A percentile compares a stretch with the other conserved stretches of the same genome.
phyloP scores from a whole-genome alignment of 208 protist genomes.

The Ichthyophonus hoferi region DNA sequence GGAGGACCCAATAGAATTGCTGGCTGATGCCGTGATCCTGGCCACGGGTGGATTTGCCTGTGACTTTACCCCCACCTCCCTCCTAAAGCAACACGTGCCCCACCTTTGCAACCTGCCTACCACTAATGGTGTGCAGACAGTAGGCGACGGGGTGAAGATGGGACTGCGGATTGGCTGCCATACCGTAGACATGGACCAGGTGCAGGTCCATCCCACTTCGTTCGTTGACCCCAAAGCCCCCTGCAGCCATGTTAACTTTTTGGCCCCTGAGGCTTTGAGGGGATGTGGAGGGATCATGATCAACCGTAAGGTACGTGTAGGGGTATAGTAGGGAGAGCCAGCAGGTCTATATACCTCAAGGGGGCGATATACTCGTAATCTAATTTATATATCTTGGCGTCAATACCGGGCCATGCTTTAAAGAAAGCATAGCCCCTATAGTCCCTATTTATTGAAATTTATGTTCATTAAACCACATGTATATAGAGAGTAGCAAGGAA shows the following conservation, averaged over 20 bases:
- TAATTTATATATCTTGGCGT: no score
- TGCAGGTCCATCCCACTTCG: slow-evolving; percentile 84
- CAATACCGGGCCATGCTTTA: no score
- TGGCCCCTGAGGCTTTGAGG: slow-evolving; percentile 87
- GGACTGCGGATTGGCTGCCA: slow-evolving; percentile 65
- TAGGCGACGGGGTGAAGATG: slow-evolving; percentile 50
- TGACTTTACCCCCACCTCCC: slow-evolving; percentile 61
- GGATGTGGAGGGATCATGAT: slow-evolving; percentile 84
- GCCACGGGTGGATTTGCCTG: slow-evolving; percentile 76
- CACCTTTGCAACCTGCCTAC: slow-evolving; percentile 70
- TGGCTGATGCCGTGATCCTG: slow-evolving; percentile 71
- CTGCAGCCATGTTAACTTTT: slow-evolving; percentile 74
- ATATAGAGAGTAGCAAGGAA: no score
- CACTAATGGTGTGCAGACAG: slow-evolving; percentile 71
- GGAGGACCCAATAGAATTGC: slow-evolving; percentile 51
- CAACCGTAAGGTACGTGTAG: slow-evolving; percentile 54
- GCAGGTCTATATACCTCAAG: no score
- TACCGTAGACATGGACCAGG: slow-evolving; percentile 84
- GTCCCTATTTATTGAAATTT: no score
- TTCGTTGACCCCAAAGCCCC: slow-evolving; percentile 84
- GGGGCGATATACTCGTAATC: no score
- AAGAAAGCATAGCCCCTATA: no score
- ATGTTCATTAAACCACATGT: no score
- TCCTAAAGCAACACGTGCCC: slow-evolving; percentile 72
- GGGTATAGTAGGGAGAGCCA: not conserved